phyloP scores from a whole-genome alignment of 192 early-diverging fungal genomes.

The Backusella psychrophila region DNA sequence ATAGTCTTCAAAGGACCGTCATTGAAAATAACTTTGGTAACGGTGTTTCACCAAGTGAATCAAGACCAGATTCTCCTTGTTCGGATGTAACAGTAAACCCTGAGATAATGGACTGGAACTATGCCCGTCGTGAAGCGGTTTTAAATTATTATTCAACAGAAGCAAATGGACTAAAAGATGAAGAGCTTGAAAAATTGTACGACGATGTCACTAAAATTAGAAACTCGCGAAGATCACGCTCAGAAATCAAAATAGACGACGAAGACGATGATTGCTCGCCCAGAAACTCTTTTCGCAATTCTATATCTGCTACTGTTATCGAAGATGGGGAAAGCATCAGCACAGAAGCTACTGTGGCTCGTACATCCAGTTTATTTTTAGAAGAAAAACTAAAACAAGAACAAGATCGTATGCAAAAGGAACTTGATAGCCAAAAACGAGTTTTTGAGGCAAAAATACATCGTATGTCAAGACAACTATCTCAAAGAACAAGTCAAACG shows the following conservation, averaged over 20 bases:
- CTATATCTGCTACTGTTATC: slow-evolving; percentile 16
- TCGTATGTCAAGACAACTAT: slow-evolving; percentile 38
- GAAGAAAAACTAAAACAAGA: slow-evolving; percentile 47
- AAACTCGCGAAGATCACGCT: slow-evolving; percentile 43
- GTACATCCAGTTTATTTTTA: slow-evolving; percentile 10
- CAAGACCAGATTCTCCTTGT: slow-evolving; percentile 29
- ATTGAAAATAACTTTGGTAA: slow-evolving; percentile 9
- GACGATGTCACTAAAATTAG: slow-evolving; percentile 57
- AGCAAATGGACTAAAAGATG: slow-evolving; percentile 53
- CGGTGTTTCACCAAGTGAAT: slow-evolving; percentile 15
- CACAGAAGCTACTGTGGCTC: slow-evolving; percentile 33
- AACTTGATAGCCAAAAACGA: slow-evolving; percentile 49
- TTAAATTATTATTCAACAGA: slow-evolving; percentile 43
- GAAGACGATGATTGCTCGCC: slow-evolving; percentile 28
- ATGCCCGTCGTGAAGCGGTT: slow-evolving; percentile 68
- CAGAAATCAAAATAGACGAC: slow-evolving; percentile 43
- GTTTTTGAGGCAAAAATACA: slow-evolving; percentile 54
- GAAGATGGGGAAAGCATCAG: slow-evolving; percentile 38
- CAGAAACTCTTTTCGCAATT: slow-evolving; percentile 22
- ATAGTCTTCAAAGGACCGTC: slow-evolving; percentile 28
- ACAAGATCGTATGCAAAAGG: slow-evolving; percentile 51
- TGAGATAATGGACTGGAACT: slow-evolving; percentile 73
- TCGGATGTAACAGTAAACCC: slow-evolving; percentile 37
- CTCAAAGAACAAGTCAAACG: slow-evolving; percentile 29
- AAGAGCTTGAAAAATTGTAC: slow-evolving; percentile 53